phyloP scores from a whole-genome alignment of 2,329 filamentous ascomycete species.

The Polytolypa hystricis region DNA sequence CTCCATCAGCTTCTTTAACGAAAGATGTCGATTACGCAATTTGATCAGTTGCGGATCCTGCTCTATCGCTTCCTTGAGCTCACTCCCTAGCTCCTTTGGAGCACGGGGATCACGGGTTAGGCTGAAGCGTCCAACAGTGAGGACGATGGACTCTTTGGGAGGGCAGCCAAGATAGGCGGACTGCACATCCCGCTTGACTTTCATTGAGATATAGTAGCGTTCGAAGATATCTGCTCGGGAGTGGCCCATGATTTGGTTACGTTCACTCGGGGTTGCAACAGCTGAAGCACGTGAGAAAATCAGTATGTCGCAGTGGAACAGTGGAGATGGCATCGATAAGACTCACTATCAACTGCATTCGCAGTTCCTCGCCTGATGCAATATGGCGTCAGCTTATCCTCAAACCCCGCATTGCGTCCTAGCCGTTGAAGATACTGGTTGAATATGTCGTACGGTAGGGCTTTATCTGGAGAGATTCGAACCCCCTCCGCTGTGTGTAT shows the following conservation, averaged over 20 bases:
- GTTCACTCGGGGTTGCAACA: conserved; percentile 10
- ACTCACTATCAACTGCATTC: conserved; percentile 15
- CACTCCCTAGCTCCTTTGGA: conserved; percentile 1
- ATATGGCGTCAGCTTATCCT: conserved; percentile 15
- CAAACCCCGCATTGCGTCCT: conserved; percentile 10
- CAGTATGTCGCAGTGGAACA: conserved; percentile 1
- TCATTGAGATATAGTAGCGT: neutral
- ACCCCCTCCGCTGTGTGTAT: conserved; percentile 3
- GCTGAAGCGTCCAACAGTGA: conserved; percentile 1
- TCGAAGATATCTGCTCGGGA: neutral
- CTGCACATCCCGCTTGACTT: neutral
- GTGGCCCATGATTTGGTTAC: conserved; percentile 14
- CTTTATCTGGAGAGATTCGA: conserved; percentile 4
- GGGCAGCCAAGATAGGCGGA: conserved; percentile 1
- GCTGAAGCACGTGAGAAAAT: conserved; percentile 8
- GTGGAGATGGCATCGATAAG: neutral
- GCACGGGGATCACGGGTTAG: conserved; percentile 1
- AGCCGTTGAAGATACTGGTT: conserved; percentile 11
- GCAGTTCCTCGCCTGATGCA: conserved; percentile 14
- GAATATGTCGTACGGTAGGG: conserved; percentile 4
- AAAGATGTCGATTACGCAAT: neutral
- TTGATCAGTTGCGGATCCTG: conserved; percentile 2
- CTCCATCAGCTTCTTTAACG: conserved; percentile 1
- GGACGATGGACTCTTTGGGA: conserved; percentile 1
- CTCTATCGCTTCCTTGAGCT: neutral